Conservation (phyloP, 1,139 yeast species). For the Yamadazyma siamensis region DNA sequence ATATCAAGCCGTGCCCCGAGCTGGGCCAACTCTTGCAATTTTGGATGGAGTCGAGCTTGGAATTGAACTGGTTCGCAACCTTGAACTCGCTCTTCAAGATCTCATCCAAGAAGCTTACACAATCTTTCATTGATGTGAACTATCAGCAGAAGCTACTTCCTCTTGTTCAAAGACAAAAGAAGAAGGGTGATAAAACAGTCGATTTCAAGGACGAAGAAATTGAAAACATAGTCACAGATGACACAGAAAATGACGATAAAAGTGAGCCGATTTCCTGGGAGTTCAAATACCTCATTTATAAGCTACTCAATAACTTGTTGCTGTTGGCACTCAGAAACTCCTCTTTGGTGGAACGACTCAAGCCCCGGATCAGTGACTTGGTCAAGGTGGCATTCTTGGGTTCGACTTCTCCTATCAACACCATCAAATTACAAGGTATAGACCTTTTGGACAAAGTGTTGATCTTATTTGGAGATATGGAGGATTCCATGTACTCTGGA, state of each 20-base stretch:
- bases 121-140: slow-evolving; percentile 36
- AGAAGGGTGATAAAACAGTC: slow-evolving; percentile 27
- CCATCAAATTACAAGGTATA: slow-evolving; percentile 65
- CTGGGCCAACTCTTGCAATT: slow-evolving; percentile 30
- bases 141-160: slow-evolving; percentile 44
- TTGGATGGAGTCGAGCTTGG: slow-evolving; percentile 41
- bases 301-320: slow-evolving; percentile 53
- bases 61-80: slow-evolving; percentile 39
- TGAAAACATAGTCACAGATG: slow-evolving; percentile 38
- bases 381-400: slow-evolving; percentile 83
- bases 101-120: slow-evolving; percentile 37
- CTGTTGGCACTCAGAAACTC: slow-evolving; percentile 37
- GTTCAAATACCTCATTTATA: slow-evolving; percentile 60
- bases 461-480: slow-evolving; percentile 52
- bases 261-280: slow-evolving; percentile 71
- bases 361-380: slow-evolving; percentile 60
- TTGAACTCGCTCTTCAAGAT: slow-evolving; percentile 36
- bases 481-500: slow-evolving; percentile 73
- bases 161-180: slow-evolving; percentile 42
- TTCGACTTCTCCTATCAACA: slow-evolving; percentile 66
- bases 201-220: slow-evolving; percentile 46
- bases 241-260: slow-evolving; percentile 28
- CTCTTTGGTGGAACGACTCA: slow-evolving; percentile 38
- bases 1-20: slow-evolving; percentile 36
- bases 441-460: slow-evolving; percentile 48